These are phyloP conservation scores for Yarrowia phangngaensis DNA, from an alignment of 805 yeast genomes.

Conservation along the genomic window DNA sequence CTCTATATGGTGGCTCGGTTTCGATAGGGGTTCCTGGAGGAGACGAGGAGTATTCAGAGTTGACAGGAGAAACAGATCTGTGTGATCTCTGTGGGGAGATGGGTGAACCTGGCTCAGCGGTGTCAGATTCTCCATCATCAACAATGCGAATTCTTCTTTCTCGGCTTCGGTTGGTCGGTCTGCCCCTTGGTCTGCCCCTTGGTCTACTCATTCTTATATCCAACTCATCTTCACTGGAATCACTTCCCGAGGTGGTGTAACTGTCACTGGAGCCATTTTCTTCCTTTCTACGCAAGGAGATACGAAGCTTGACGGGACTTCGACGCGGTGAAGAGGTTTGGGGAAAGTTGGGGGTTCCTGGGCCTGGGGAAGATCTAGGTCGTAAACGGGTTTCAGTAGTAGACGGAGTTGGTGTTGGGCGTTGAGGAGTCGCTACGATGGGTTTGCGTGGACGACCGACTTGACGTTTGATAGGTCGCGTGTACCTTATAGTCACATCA, in stretches of 20 bases:
- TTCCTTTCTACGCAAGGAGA: neutral
- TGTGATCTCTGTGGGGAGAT: neutral
- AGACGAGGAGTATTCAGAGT: conserved; percentile 12
- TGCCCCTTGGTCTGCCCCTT: too few relatives aligned
- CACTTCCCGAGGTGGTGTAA: neutral
- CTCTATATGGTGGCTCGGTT: conserved; percentile 60
- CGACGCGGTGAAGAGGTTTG: conserved; percentile 1
- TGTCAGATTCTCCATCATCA: too few relatives aligned
- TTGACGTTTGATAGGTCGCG: conserved; percentile 10
- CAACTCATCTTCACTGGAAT: conserved; percentile 6
- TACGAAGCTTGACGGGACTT: conserved; percentile 14
- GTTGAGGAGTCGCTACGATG: conserved; percentile 2
- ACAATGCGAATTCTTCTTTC: too few relatives aligned
- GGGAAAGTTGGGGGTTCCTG: too few relatives aligned
- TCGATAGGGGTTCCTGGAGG: conserved; percentile 11
- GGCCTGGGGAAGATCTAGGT: too few relatives aligned
- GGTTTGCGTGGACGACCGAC: conserved; percentile 12
- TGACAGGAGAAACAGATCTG: neutral
- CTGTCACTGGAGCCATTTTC: neutral
- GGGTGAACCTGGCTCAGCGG: conserved; percentile 4
- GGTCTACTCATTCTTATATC: neutral
- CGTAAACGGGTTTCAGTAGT: too few relatives aligned
- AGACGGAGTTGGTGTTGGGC: too few relatives aligned
- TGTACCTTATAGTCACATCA: conserved; percentile 9
- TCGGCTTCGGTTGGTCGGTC: too few relatives aligned